phyloP scores from a whole-genome alignment of 2,329 filamentous ascomycete genomes.

The Ophiocordyceps robertsii region DNA sequence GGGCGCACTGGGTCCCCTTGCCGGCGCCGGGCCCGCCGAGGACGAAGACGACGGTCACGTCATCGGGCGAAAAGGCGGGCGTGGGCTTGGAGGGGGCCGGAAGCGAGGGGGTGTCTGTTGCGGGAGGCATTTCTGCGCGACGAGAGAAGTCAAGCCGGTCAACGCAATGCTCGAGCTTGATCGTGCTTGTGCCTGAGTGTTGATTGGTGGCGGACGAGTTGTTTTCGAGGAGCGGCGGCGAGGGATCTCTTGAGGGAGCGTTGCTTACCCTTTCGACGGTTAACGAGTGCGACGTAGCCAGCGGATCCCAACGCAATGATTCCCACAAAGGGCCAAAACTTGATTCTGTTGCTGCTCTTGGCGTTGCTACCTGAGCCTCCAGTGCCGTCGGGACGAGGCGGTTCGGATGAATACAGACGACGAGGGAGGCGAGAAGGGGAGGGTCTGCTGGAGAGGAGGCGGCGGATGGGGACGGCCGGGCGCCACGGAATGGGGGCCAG shows the following conservation, averaged over 20 bases:
- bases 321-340: constrained; percentile 44
- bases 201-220: neutral
- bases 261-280: constrained; percentile 32
- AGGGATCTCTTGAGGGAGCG: neutral
- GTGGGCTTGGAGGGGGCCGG: constrained; percentile 36
- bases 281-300: constrained; percentile 36
- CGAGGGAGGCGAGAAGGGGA: neutral
- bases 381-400: constrained; percentile 12
- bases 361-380: constrained; percentile 11
- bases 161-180: neutral
- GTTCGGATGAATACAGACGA: constrained; percentile 29
- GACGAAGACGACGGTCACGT: constrained; percentile 91
- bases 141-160: neutral
- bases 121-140: constrained; percentile 24
- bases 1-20: constrained; percentile 90
- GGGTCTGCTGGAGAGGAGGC: neutral
- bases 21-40: constrained; percentile 91
- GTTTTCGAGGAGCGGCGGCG: neutral
- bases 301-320: constrained; percentile 33
- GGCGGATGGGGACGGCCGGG: constrained; percentile 3
- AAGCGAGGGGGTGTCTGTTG: constrained; percentile 22
- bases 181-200: no score
- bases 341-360: constrained; percentile 24
- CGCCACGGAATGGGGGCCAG: constrained; percentile 12
- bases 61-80: constrained; percentile 59